These are phyloP conservation scores for Laetiporus sulphureus DNA, from an alignment of 1,284 basidiomycete species.

Conservation along the genomic window DNA sequence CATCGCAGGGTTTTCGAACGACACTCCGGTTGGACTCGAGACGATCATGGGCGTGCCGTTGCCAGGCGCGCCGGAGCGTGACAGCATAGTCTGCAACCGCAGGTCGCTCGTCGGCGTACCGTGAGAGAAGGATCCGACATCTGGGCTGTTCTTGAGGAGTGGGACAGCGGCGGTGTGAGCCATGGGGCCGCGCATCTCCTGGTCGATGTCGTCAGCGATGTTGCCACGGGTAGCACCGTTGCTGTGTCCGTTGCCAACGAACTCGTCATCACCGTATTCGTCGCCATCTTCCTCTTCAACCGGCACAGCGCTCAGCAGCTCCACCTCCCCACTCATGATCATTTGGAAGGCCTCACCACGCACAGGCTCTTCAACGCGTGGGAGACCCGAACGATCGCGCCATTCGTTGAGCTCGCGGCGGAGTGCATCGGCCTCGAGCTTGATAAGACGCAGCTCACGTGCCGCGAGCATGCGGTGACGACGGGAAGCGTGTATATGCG, in stretches of 20 bases:
- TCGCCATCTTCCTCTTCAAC: conserved; percentile 49
- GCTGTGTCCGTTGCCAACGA: too few relatives aligned
- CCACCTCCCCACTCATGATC: conserved; percentile 62
- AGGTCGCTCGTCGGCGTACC: conserved; percentile 18
- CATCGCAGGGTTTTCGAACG: conserved; percentile 32
- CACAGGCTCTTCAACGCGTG: conserved; percentile 61
- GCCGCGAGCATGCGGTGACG: conserved; percentile 74
- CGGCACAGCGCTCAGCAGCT: conserved; percentile 45
- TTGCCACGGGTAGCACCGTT: conserved; percentile 9
- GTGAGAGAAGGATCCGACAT: conserved; percentile 25
- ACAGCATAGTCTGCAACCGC: conserved; percentile 26
- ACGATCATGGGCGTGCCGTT: conserved; percentile 27
- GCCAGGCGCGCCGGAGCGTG: conserved; percentile 18
- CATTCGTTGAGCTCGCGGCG: conserved; percentile 84
- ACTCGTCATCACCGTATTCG: conserved; percentile 26
- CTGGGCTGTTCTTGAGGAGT: conserved; percentile 12
- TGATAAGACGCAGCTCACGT: conserved; percentile 69
- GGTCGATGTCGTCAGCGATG: conserved; percentile 17
- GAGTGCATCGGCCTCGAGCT: conserved; percentile 74
- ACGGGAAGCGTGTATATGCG: conserved; percentile 76
- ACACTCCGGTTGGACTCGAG: conserved; percentile 24
- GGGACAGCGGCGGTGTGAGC: conserved; percentile 11
- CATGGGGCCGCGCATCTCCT: conserved; percentile 19
- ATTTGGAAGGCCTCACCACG: conserved; percentile 64
- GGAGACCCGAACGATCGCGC: conserved; percentile 68